Conservation (phyloP, 495 filamentous ascomycete genomes). For the Elaphomyces granulatus region DNA sequence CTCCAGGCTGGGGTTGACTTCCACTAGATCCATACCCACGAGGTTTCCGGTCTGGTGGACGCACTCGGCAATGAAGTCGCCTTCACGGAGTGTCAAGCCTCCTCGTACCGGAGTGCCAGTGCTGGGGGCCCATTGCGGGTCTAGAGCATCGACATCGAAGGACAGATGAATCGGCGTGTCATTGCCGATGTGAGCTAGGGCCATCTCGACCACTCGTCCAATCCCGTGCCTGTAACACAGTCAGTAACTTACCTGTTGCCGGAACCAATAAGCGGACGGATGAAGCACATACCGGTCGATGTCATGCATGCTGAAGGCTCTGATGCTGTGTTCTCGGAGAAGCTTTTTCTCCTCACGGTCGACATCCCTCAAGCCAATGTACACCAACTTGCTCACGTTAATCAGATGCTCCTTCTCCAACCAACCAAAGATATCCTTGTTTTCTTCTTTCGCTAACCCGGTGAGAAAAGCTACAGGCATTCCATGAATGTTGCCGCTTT, state of each 20-base stretch:
- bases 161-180: slow-evolving; percentile 94
- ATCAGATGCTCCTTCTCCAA: slow-evolving; percentile 47
- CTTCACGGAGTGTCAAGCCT: slow-evolving; percentile 89
- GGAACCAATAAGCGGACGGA: not conserved
- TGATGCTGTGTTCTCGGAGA: slow-evolving; percentile 74
- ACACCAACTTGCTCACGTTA: slow-evolving; percentile 78
- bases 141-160: slow-evolving; percentile 93
- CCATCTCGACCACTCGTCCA: slow-evolving; percentile 94
- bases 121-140: slow-evolving; percentile 90
- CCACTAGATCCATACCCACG: slow-evolving; percentile 84
- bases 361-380: slow-evolving; percentile 91
- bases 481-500: slow-evolving; percentile 89
- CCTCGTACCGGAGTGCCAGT: slow-evolving; percentile 93
- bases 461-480: slow-evolving; percentile 95
- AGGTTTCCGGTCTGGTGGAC: slow-evolving; percentile 88
- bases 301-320: slow-evolving; percentile 97
- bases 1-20: slow-evolving; percentile 87
- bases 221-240: slow-evolving; percentile 56
- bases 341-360: slow-evolving; percentile 85
- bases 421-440: slow-evolving; percentile 76
- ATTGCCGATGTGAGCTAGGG: slow-evolving; percentile 78
- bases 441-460: slow-evolving; percentile 59
- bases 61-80: slow-evolving; percentile 94
- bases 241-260: slow-evolving; percentile 1
- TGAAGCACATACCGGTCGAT: slow-evolving; percentile 54